Evolutionary conservation across 2,329 filamentous ascomycete genomes (phyloP).

Genomic region (Fusarium sp.): DNA sequence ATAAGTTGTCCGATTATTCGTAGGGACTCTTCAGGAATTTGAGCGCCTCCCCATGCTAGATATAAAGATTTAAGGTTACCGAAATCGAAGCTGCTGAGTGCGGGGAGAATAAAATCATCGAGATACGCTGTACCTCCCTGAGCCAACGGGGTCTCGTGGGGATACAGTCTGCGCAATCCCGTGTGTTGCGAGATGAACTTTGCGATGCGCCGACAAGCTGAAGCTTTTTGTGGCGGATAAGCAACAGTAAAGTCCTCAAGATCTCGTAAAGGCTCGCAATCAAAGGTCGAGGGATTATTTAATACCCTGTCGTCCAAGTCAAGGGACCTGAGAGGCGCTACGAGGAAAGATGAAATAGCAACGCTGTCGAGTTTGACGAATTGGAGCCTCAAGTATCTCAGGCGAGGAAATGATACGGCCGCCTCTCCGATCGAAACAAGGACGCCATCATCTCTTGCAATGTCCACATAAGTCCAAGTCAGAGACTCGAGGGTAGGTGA

Average conservation of each 20-base stretch:
- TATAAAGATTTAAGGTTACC: conserved; percentile 14
- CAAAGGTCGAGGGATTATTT: accelerated
- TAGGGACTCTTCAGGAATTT: neutral
- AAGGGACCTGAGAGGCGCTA: neutral
- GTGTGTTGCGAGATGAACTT: neutral
- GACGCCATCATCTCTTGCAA: neutral
- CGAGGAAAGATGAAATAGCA: neutral
- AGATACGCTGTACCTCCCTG: neutral
- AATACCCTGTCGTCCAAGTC: neutral
- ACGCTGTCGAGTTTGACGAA: neutral
- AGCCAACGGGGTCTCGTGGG: neutral
- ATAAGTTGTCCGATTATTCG: neutral
- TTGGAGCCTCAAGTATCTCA: neutral
- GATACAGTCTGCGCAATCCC: neutral
- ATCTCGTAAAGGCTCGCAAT: neutral
- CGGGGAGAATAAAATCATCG: conserved; percentile 12
- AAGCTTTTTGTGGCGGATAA: accelerated
- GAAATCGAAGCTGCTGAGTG: neutral
- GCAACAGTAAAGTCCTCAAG: neutral
- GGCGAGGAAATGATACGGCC: neutral
- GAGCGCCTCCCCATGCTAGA: conserved; percentile 7
- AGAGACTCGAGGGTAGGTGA: conserved; percentile 16
- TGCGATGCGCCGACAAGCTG: neutral
- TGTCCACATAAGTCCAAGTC: neutral
- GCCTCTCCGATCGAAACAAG: neutral